Evolutionary conservation across 192 early-diverging fungal species (phyloP).

Genomic region (Gaertneriomyces sp.): DNA sequence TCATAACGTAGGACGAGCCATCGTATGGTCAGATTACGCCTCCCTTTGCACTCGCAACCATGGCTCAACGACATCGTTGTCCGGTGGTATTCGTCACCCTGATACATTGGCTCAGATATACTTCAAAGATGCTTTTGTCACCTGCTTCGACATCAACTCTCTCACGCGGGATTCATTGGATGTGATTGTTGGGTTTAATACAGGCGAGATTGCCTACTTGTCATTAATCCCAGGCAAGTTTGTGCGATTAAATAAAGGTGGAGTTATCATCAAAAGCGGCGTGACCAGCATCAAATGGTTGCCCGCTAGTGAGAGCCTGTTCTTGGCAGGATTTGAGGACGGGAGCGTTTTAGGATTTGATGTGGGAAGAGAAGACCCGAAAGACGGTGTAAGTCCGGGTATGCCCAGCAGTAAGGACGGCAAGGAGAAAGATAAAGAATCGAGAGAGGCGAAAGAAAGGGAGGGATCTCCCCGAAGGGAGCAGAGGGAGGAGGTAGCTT

Average conservation of each 20-base stretch:
- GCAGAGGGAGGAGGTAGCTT: conserved; percentile 9
- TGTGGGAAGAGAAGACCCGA: conserved; percentile 77
- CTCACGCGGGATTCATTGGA: conserved; percentile 74
- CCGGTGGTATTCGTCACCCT: conserved; percentile 29
- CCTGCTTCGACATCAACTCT: conserved; percentile 82
- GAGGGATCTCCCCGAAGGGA: too few species aligned
- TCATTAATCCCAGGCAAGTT: conserved; percentile 86
- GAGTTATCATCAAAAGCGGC: conserved; percentile 57
- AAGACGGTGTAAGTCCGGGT: neutral
- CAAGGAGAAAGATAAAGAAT: too few species aligned
- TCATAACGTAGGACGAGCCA: conserved; percentile 66
- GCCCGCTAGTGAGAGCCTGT: conserved; percentile 69
- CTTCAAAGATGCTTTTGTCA: conserved; percentile 71
- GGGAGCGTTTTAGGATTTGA: conserved; percentile 82
- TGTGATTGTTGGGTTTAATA: conserved; percentile 60
- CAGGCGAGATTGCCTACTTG: conserved; percentile 61
- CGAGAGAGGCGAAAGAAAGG: too few species aligned
- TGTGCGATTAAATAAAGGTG: conserved; percentile 75
- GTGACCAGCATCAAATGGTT: conserved; percentile 87
- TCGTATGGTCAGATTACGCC: conserved; percentile 68
- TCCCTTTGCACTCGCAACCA: conserved; percentile 11
- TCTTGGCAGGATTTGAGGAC: conserved; percentile 80
- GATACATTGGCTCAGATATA: conserved; percentile 77
- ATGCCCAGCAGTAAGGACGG: too few species aligned
- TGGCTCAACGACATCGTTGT: too few species aligned